Base-by-base conservation (phyloP, 768 basidiomycete species). In the Macrocybe gigantea region DNA sequence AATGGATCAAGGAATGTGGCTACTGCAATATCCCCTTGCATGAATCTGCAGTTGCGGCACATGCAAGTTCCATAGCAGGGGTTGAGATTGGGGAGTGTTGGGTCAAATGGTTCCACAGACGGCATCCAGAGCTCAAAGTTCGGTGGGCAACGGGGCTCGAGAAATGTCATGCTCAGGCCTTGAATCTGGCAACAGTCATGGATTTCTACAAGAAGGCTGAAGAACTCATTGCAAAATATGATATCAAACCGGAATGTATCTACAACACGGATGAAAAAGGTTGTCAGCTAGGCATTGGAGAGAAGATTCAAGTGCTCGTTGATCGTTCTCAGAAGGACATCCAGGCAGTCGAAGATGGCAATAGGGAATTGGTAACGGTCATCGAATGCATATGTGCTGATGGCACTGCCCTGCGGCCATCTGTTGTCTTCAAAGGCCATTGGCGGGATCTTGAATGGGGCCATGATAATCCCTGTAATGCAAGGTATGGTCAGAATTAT, bases 361-460 rank as follows among this genome's bases (percentile, higher is more conserved):
- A 22, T 22, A 22, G 22, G 22, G 70, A 78, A 51, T 62, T 75
- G 1, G 66, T 78, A 10, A 78, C 75, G 0, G 56, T 77, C 22
- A 68, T 79, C 35, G 72, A 78, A 52, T 61, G 63, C 44, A 54
- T 73, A 5, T 71, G 66, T 44, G 69, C 76, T 7, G 72, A 73
- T 61, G 73, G 75, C 5, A 50, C 57, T 2, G 57, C 56, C 7
- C 41, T 73, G 5, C 53, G 43, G 10, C 71, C 74, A 3, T 57
- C 58, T 6, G 63, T 76, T 29, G 64, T 77, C 34, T 74, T 71
- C 49, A 42, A 70, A 37, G 70, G 62, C 5, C 54, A 53, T 37
- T 47, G 50, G 3, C 14, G 44, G n/a, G 55, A 61, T 41, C 38
- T 57, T 7, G 56, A 51, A 44, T 65, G 60, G 60, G 49, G 45